Percentiles rank a stretch among this genome's conserved stretches.
Conservation (phyloP, 768 basidiomycete species). For the Termitomyces titanicus region DNA sequence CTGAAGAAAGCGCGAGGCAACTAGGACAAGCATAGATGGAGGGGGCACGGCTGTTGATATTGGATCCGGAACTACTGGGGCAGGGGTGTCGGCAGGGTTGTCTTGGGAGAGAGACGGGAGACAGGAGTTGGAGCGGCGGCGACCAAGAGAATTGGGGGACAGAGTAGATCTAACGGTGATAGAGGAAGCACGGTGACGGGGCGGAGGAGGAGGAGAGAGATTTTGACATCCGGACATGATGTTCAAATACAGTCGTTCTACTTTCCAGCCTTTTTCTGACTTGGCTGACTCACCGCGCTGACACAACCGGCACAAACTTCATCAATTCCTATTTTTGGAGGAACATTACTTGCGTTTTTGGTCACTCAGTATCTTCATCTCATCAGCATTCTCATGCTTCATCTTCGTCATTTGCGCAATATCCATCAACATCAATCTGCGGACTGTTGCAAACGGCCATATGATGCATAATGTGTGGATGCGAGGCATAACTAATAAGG, state of each 20-base stretch:
- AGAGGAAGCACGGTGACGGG: slow-evolving; percentile 57
- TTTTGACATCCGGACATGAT: slow-evolving; percentile 18
- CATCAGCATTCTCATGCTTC: not conserved
- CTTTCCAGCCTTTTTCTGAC: slow-evolving; percentile 1
- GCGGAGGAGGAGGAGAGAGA: slow-evolving; percentile 35
- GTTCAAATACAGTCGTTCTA: too few species aligned
- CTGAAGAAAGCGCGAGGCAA: slow-evolving; percentile 49
- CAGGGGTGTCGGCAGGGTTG: slow-evolving; percentile 3
- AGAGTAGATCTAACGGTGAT: slow-evolving; percentile 51
- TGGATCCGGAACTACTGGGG: slow-evolving; percentile 10
- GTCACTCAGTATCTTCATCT: not conserved
- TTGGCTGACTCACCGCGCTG: not conserved
- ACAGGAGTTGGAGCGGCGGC: slow-evolving; percentile 49
- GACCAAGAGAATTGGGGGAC: slow-evolving; percentile 49
- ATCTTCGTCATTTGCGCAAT: too few species aligned
- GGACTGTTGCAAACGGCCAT: not conserved
- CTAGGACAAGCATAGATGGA: slow-evolving; percentile 47
- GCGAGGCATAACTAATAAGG: not conserved
- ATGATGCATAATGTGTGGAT: not conserved
- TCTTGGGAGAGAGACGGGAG: slow-evolving; percentile 27
- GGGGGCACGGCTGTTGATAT: slow-evolving; percentile 19
- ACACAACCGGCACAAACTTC: slow-evolving; percentile 10
- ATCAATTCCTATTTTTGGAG: slow-evolving; percentile 8
- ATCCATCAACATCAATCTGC: too few species aligned
- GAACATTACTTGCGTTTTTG: too few species aligned